Evolutionary conservation across 75 land plant species (phyloP).

Genomic region (Chamaecyparis obtusa): DNA sequence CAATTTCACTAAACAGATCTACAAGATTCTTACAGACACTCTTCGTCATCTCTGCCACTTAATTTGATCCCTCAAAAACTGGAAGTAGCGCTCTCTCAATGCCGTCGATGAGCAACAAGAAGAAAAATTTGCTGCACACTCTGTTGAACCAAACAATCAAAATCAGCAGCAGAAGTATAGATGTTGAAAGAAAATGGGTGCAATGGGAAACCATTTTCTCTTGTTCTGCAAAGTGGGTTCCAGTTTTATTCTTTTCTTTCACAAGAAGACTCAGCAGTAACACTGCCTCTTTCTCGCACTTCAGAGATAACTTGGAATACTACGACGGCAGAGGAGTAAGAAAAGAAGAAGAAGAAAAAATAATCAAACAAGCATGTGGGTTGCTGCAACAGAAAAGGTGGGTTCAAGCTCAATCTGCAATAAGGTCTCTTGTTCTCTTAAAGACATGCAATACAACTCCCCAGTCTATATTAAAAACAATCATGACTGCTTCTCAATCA

Average conservation of each 20-base stretch:
- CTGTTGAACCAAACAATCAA: background rate
- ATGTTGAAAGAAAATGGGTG: background rate
- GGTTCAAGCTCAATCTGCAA: slow-evolving; percentile 4
- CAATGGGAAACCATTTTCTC: background rate
- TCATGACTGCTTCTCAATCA: background rate
- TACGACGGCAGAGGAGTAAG: background rate
- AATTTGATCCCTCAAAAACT: background rate
- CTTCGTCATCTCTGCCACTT: background rate
- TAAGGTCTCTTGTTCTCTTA: background rate
- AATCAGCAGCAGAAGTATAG: background rate
- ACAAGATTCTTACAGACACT: background rate
- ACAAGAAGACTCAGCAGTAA: background rate
- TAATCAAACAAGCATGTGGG: background rate
- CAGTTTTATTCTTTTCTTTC: background rate
- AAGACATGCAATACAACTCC: background rate
- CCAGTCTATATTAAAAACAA: background rate
- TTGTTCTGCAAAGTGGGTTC: background rate
- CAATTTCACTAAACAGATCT: background rate
- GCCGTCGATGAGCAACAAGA: background rate
- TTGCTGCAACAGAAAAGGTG: slow-evolving; percentile 2
- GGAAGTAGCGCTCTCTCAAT: background rate
- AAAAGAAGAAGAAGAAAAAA: background rate
- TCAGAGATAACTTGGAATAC: background rate
- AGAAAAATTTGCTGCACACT: background rate
- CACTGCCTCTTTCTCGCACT: background rate